Evolutionary conservation across 2,329 filamentous ascomycete species (phyloP).

Genomic region (Claviceps fusiformis): DNA sequence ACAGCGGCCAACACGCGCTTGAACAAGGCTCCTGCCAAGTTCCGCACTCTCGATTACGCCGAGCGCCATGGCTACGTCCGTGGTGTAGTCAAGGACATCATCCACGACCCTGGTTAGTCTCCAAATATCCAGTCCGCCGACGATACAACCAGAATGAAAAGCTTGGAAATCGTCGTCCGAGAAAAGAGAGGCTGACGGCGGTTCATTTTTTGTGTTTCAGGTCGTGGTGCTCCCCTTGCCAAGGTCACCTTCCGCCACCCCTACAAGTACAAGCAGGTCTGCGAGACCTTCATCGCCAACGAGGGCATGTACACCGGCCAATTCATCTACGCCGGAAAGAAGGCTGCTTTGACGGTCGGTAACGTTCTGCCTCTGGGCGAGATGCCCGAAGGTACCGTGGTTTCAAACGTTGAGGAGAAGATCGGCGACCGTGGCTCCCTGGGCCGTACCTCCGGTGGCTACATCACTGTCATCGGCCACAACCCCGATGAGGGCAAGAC

Average conservation of each 20-base stretch:
- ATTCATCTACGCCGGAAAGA: conserved; percentile 99
- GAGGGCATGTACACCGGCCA: conserved; percentile 99
- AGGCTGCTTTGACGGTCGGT: conserved; percentile 89
- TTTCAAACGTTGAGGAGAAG: conserved; percentile 99
- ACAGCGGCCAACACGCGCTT: conserved; percentile 72
- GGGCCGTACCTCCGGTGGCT: conserved; percentile 97
- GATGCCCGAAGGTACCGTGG: conserved; percentile 97
- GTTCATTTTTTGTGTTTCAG: conserved; percentile 15
- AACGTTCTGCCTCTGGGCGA: conserved; percentile 91
- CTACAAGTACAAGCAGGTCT: conserved; percentile 95
- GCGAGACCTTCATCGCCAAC: conserved; percentile 99
- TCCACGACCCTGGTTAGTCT: conserved; percentile 77
- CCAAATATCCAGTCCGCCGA: conserved; percentile 1
- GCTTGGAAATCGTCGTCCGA: not conserved
- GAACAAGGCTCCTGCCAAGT: conserved; percentile 75
- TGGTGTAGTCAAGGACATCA: conserved; percentile 96
- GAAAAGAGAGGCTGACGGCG: conserved; percentile 12
- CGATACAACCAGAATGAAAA: not conserved
- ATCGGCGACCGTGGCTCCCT: conserved; percentile 90
- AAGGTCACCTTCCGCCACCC: conserved; percentile 95
- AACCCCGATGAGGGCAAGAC: conserved; percentile 99
- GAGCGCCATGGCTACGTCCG: conserved; percentile 97
- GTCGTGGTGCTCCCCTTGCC: conserved; percentile 91
- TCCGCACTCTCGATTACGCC: conserved; percentile 91
- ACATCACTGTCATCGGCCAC: conserved; percentile 95